A percentile compares a stretch with the other conserved stretches of the same genome.
Evolutionary conservation across 225 moss, liverwort and hornwort genomes (phyloP).

Genomic region (Climacium dendroides): DNA sequence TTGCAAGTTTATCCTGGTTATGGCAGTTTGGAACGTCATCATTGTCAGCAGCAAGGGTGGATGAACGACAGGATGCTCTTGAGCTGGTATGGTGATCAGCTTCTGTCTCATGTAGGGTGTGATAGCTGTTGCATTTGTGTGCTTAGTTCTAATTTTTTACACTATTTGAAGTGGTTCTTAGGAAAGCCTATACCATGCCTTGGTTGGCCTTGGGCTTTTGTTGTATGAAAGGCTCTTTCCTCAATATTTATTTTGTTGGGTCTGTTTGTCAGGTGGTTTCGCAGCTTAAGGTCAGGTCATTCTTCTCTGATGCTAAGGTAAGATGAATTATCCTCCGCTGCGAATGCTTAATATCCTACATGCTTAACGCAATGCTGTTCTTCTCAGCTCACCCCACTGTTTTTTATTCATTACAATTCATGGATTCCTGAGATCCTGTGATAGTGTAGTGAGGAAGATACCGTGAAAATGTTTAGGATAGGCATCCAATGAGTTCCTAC

Average conservation of each 20-base stretch:
- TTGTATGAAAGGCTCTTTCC: background rate
- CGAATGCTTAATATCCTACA: background rate
- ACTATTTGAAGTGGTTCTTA: background rate
- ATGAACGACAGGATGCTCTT: conserved; percentile 77
- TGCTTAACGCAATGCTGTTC: background rate
- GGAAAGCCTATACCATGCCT: background rate
- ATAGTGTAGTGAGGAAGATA: background rate
- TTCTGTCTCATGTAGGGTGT: background rate
- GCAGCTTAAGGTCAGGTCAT: conserved; percentile 84
- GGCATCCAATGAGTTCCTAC: background rate
- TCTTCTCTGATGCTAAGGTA: conserved; percentile 53
- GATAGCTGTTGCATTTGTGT: background rate
- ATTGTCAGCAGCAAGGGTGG: conserved; percentile 35
- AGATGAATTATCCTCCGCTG: background rate
- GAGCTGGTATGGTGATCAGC: conserved; percentile 45
- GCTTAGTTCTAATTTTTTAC: background rate
- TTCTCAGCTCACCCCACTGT: background rate
- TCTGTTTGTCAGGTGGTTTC: conserved; percentile 59
- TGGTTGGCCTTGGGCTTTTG: background rate
- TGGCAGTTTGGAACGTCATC: conserved; percentile 46
- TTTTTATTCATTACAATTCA: background rate
- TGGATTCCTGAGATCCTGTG: background rate
- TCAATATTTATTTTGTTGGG: background rate
- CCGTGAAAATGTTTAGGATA: background rate
- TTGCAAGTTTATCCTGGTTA: background rate